A percentile compares a stretch with the other conserved stretches of the same genome.
phyloP scores from a whole-genome alignment of 176 grass and related monocot genomes.

The Oryza nivara region DNA sequence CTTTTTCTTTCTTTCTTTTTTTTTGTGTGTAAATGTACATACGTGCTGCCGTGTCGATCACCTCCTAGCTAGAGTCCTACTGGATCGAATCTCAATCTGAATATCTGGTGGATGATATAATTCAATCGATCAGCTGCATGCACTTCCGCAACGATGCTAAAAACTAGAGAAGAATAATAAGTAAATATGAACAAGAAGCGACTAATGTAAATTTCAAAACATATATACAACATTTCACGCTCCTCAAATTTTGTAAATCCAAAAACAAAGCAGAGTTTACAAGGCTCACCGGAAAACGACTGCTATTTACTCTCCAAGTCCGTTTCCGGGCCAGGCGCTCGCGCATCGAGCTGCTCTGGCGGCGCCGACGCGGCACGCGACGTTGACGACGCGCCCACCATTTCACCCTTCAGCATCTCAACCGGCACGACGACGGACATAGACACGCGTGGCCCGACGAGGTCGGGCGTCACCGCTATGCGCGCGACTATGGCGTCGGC shows the following conservation, averaged over 20 bases:
- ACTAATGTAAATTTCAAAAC: not conserved
- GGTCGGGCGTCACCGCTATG: not conserved
- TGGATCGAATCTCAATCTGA: not conserved
- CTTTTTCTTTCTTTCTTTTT: too few relatives aligned
- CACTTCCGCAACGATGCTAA: not conserved
- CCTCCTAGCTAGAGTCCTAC: not conserved
- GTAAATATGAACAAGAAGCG: not conserved
- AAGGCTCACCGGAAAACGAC: not conserved
- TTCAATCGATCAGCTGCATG: not conserved
- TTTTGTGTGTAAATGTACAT: not conserved
- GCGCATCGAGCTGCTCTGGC: not conserved
- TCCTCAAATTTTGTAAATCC: not conserved
- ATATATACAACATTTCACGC: not conserved
- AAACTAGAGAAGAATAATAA: not conserved
- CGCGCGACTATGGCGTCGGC: not conserved
- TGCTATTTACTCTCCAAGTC: conserved; percentile 50
- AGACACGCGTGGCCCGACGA: not conserved
- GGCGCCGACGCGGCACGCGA: not conserved
- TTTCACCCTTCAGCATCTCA: conserved; percentile 17
- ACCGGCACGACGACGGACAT: not conserved
- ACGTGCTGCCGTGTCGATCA: not conserved
- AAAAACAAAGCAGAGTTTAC: not conserved
- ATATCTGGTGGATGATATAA: not conserved
- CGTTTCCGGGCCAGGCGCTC: not conserved
- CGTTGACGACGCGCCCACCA: not conserved